Conservation (phyloP, 768 basidiomycete genomes). For the Suillus tomentosus region DNA sequence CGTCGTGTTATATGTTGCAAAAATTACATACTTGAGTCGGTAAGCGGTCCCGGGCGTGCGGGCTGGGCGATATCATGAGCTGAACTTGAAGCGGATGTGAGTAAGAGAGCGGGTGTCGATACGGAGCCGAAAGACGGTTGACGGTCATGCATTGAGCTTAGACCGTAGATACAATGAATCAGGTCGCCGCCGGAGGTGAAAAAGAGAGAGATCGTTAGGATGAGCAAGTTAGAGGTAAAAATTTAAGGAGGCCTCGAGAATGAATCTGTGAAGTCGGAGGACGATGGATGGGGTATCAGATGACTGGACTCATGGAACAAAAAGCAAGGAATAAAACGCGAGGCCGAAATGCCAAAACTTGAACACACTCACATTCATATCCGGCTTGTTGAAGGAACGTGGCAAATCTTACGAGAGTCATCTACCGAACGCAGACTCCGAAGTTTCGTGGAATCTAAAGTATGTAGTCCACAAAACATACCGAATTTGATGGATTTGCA, state of each 20-base stretch:
- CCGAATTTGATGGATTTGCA: constrained; percentile 2
- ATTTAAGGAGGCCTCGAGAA: neutral
- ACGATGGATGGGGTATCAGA: constrained; percentile 30
- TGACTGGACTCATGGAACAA: constrained; percentile 34
- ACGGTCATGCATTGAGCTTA: neutral
- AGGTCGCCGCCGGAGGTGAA: neutral
- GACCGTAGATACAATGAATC: neutral
- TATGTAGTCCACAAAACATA: constrained; percentile 7
- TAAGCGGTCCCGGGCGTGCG: neutral
- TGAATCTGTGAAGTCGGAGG: constrained; percentile 19
- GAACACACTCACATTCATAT: constrained; percentile 27
- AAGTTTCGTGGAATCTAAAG: neutral
- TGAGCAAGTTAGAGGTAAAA: constrained; percentile 5
- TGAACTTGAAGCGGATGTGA: constrained; percentile 14
- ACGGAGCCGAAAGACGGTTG: constrained; percentile 19
- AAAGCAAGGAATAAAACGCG: constrained; percentile 25
- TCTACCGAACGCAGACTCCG: constrained; percentile 11
- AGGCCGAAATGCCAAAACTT: constrained; percentile 20
- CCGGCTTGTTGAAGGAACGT: constrained; percentile 26
- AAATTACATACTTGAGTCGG: constrained; percentile 25
- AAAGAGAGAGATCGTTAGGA: constrained; percentile 3
- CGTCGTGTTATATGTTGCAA: constrained; percentile 27
- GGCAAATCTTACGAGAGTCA: constrained; percentile 30
- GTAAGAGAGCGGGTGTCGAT: constrained; percentile 20
- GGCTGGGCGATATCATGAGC: constrained; percentile 24